Evolutionary conservation across 805 yeast species (phyloP).

Genomic region (Candida succiphila): DNA sequence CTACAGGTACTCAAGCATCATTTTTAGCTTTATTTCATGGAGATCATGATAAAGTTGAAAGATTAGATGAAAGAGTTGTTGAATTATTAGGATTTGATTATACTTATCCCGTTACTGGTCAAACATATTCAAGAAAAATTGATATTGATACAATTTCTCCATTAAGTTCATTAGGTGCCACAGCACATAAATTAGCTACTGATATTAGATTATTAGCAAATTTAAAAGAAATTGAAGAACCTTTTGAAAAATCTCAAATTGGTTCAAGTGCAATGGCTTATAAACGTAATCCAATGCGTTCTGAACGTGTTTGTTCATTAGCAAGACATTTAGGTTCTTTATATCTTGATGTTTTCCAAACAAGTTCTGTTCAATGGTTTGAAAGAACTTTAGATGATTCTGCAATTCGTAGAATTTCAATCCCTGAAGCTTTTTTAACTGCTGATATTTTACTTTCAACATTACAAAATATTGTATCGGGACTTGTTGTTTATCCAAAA

Average conservation of each 20-base stretch:
- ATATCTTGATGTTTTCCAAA: slow-evolving; percentile 88
- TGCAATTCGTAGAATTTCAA: slow-evolving; percentile 93
- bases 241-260: slow-evolving; percentile 96
- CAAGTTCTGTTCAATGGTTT: slow-evolving; percentile 98
- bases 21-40: slow-evolving; percentile 94
- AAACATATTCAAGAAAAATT: slow-evolving; percentile 97
- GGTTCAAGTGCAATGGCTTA: slow-evolving; percentile 99
- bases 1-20: slow-evolving; percentile 98
- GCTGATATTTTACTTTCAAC: slow-evolving; percentile 91
- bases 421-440: slow-evolving; percentile 94
- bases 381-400: slow-evolving; percentile 98
- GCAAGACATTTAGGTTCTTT: slow-evolving; percentile 91
- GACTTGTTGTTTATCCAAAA: slow-evolving; percentile 96
- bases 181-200: slow-evolving; percentile 96
- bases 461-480: slow-evolving; percentile 83
- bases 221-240: slow-evolving; percentile 96
- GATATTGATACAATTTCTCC: slow-evolving; percentile 93
- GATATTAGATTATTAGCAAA: slow-evolving; percentile 93
- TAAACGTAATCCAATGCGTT: slow-evolving; percentile 99
- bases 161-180: slow-evolving; percentile 87
- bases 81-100: slow-evolving; percentile 88
- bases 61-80: slow-evolving; percentile 82
- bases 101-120: slow-evolving; percentile 97
- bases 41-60: slow-evolving; percentile 93
- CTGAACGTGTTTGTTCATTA: slow-evolving; percentile 97